These are phyloP conservation scores for Calvatia gigantea DNA, from an alignment of 768 basidiomycete species.

Conservation along the genomic window DNA sequence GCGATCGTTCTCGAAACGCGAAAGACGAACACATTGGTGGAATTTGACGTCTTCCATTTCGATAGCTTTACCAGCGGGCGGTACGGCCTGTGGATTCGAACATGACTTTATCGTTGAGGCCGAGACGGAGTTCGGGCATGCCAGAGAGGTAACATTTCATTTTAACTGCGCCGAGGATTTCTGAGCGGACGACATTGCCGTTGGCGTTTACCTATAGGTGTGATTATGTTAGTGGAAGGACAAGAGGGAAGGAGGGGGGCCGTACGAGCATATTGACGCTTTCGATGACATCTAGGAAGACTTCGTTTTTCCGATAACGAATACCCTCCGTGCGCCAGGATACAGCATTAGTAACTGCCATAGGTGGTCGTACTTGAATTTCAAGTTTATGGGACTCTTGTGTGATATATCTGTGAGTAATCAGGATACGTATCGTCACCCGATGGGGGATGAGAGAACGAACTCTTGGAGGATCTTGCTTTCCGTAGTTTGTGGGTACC, in stretches of 20 bases:
- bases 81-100: conserved; percentile 96
- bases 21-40: conserved; percentile 97
- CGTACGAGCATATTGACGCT: conserved; percentile 92
- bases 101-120: conserved; percentile 99
- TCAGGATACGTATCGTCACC: conserved; percentile 1
- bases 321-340: conserved; percentile 99
- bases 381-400: conserved; percentile 98
- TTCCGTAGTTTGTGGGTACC: conserved; percentile 98
- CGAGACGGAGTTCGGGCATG: conserved; percentile 97
- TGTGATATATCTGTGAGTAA: conserved; percentile 77
- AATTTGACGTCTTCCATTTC: conserved; percentile 99
- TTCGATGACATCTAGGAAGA: conserved; percentile 97
- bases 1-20: conserved; percentile 97
- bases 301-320: conserved; percentile 97
- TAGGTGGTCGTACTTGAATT: conserved; percentile 86
- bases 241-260: conserved; percentile 11
- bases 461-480: conserved; percentile 98
- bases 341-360: conserved; percentile 97
- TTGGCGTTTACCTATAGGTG: conserved; percentile 82
- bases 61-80: conserved; percentile 92
- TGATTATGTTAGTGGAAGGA: not conserved
- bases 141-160: conserved; percentile 99
- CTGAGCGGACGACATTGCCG: conserved; percentile 94
- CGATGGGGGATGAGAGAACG: conserved; percentile 21
- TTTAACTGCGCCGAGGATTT: conserved; percentile 98